A percentile compares a stretch with the other conserved stretches of the same genome.
phyloP scores from a whole-genome alignment of 2,329 filamentous ascomycete species.

The Aspergillus eucalypticola region DNA sequence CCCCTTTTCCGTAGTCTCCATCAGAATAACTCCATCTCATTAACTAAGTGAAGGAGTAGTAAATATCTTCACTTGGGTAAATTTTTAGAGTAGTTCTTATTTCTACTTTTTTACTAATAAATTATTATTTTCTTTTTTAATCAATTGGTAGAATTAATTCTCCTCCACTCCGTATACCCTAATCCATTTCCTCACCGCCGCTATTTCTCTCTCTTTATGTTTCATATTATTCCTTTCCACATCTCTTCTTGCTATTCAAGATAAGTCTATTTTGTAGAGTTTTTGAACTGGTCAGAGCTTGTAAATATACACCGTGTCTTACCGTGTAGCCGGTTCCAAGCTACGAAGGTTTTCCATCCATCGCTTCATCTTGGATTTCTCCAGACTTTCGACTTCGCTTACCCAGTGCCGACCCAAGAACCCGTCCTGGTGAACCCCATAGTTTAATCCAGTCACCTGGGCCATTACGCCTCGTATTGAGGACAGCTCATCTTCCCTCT shows the following conservation, averaged over 20 bases:
- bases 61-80: background rate
- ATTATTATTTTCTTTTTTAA: no score
- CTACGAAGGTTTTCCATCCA: background rate
- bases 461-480: background rate
- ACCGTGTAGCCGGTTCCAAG: background rate
- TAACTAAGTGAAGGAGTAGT: background rate
- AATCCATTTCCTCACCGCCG: no score
- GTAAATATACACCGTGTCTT: background rate
- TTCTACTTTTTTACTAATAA: no score
- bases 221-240: no score
- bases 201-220: no score
- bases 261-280: no score
- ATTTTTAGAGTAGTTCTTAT: no score
- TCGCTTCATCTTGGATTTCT: constrained; percentile 2
- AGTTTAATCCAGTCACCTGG: constrained; percentile 1
- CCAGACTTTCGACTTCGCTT: constrained; percentile 3
- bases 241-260: no score
- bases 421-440: background rate
- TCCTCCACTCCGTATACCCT: no score
- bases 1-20: constrained; percentile 4
- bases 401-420: constrained; percentile 2
- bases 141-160: no score
- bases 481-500: background rate
- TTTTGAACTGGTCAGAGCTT: background rate
- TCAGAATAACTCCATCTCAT: background rate